Conservation (phyloP, 345 rosid genomes). For the Theobroma cacao region DNA sequence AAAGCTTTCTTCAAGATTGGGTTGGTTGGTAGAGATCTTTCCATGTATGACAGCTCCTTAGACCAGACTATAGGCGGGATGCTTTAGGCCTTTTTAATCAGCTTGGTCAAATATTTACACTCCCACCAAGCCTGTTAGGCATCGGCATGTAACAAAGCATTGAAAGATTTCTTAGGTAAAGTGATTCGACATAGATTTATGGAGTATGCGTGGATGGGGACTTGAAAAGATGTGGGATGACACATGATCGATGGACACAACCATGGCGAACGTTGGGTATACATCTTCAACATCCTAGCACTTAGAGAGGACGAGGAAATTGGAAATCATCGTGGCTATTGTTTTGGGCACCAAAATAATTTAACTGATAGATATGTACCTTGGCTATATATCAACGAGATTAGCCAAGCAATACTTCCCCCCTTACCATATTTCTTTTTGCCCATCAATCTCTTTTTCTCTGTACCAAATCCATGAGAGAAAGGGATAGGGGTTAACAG, state of each 20-base stretch:
- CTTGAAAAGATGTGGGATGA: not conserved
- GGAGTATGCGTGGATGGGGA: not conserved
- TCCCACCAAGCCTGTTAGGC: not conserved
- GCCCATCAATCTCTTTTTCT: not conserved
- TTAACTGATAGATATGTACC: not conserved
- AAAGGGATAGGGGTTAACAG: not conserved
- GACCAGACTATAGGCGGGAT: not conserved
- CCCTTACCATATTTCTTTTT: not conserved
- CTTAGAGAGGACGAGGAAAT: slow-evolving; percentile 9
- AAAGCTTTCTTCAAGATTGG: not conserved
- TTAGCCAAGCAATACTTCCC: not conserved
- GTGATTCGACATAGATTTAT: too few species aligned
- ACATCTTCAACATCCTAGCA: not conserved
- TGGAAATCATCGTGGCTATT: not conserved
- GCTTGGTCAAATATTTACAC: not conserved
- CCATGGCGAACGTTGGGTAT: not conserved
- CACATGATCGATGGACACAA: not conserved
- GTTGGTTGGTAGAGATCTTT: not conserved
- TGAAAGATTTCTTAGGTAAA: not conserved
- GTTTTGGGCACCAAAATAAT: not conserved
- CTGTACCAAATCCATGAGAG: not conserved
- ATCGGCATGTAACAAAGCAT: not conserved
- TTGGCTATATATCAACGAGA: not conserved
- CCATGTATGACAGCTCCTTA: not conserved
- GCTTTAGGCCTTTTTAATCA: not conserved